Base-by-base conservation (phyloP, 106 monocot species). In the Allium fistulosum region DNA sequence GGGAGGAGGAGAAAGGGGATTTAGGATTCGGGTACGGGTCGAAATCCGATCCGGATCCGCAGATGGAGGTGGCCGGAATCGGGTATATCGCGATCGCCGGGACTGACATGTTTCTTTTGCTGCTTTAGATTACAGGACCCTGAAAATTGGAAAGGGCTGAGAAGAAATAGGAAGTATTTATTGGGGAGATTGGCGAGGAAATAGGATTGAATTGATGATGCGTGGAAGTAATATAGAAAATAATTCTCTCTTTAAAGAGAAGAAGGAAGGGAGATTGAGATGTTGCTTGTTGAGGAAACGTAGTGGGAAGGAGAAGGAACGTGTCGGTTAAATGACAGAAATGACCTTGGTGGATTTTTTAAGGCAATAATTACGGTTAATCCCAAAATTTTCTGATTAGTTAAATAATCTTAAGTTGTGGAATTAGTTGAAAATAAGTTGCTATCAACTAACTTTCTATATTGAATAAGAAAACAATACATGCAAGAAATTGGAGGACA, bases 31-130 rank as follows among this genome's bases (percentile, higher is more conserved):
- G 53, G 83, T 63, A 11, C 46, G 51, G 65, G 70, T 11, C 59
- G 70, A 2, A 53, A 62, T 73, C 59, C 51, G 46, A 77, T 48
- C 18, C 15, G 27, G 48, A 48, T 51, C 78, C 75, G 71, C 67
- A 75, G 51, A 73, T 26, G 12, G 69, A 46, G 48, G 72, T 52
- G 14, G 79, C 74, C 6, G 82, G 75, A 60, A 63, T 76, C 16
- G 85, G 69, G 64, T 76, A 83, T 37, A 90, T 62, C 12, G 82
- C 85, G 78, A 90, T 90, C 22, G 90, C 78, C 61, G 90, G 90
- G 26, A 90, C 85, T 26, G 85, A 90, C 90, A 90, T 90, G 37
- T 63, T 49, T 27, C 37, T 5, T 2, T 37, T 37, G 37, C 37
- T 37, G 37, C 1, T 2, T 37, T 37, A 37, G 28, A 28, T 28